Conservation (phyloP, 176 grass and related monocot genomes). For the Oryza rufipogon region DNA sequence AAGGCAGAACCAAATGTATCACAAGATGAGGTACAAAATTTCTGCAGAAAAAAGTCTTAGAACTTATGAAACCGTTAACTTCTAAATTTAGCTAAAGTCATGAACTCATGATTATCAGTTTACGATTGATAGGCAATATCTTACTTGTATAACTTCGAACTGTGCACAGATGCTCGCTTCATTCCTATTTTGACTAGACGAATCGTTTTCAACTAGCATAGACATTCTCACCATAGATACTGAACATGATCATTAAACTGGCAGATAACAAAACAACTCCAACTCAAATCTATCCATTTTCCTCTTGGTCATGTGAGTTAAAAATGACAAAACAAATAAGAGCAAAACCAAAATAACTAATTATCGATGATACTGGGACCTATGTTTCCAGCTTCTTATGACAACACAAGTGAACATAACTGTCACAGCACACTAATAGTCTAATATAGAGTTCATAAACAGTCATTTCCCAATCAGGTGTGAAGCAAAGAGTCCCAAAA, state of each 20-base stretch:
- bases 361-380: not conserved
- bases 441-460: not conserved
- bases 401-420: not conserved
- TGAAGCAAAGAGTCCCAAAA: not conserved
- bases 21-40: not conserved
- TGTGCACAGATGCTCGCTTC: not conserved
- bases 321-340: not conserved
- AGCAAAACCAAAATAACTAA: not conserved
- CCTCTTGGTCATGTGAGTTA: not conserved
- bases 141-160: not conserved
- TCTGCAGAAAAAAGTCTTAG: not conserved
- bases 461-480: not conserved
- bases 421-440: not conserved
- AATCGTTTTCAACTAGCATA: conserved; percentile 5
- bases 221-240: conserved; percentile 4
- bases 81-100: not conserved
- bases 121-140: not conserved
- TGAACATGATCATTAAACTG: not conserved
- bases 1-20: conserved; percentile 11
- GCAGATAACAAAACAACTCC: not conserved
- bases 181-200: not conserved
- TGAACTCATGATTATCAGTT: not conserved
- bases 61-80: conserved; percentile 2
- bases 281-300: not conserved
- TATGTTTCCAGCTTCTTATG: not conserved